Evolutionary conservation across 2,329 filamentous ascomycete genomes (phyloP).

Genomic region (Fusarium nematophilum): DNA sequence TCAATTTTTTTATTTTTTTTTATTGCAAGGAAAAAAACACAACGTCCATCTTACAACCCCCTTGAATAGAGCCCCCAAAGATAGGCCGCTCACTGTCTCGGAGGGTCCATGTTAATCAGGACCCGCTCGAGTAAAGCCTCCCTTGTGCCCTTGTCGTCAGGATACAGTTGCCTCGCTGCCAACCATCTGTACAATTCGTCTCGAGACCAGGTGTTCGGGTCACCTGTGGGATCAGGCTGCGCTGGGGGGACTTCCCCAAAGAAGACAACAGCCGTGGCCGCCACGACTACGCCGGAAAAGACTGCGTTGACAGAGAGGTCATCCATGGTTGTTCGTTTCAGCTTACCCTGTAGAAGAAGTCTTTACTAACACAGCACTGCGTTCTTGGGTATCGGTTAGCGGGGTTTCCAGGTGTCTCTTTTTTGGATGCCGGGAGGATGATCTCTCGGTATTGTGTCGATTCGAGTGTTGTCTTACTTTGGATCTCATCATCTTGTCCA

Average conservation of each 20-base stretch:
- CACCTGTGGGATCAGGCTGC: slow-evolving; percentile 79
- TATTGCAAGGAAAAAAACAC: too few relatives aligned
- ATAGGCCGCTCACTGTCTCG: slow-evolving; percentile 43
- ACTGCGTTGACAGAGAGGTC: slow-evolving; percentile 19
- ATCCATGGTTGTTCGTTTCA: slow-evolving; percentile 1
- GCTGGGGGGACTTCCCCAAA: slow-evolving; percentile 89
- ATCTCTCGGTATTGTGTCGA: too few relatives aligned
- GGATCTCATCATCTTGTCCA: slow-evolving; percentile 42
- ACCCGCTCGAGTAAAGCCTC: slow-evolving; percentile 61
- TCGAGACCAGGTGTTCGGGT: slow-evolving; percentile 77
- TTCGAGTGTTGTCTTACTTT: slow-evolving; percentile 39
- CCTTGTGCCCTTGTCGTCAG: slow-evolving; percentile 55
- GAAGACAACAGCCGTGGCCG: slow-evolving; percentile 78
- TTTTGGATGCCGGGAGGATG: too few relatives aligned
- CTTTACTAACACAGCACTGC: slow-evolving; percentile 71
- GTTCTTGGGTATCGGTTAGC: slow-evolving; percentile 61
- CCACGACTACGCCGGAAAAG: slow-evolving; percentile 32
- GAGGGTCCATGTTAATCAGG: slow-evolving; percentile 58
- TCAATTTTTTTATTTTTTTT: too few relatives aligned
- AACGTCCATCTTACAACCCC: not conserved
- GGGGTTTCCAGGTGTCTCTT: too few relatives aligned
- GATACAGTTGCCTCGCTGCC: slow-evolving; percentile 64
- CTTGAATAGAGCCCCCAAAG: not conserved
- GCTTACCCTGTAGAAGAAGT: slow-evolving; percentile 35
- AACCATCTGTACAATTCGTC: slow-evolving; percentile 87